phyloP scores from a whole-genome alignment of 148 eudicot species.

The Diospyros kaki region DNA sequence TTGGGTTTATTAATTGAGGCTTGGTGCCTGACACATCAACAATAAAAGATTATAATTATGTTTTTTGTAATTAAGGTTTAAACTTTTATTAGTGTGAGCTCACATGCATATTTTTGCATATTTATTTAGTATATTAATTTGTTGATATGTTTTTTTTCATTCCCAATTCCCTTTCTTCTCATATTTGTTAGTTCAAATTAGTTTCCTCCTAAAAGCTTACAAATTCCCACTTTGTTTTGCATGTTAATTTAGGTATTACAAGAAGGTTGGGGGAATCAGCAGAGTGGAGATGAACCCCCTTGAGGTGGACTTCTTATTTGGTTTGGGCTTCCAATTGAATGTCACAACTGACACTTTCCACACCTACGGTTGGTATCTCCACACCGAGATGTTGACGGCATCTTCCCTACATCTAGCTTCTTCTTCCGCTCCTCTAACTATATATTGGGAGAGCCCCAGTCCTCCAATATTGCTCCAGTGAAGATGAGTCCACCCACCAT shows the following conservation, averaged over 20 bases:
- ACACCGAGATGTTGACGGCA: constrained; percentile 28
- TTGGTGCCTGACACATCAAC: too few relatives aligned
- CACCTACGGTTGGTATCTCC: constrained; percentile 35
- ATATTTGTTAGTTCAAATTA: not conserved
- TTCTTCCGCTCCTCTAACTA: too few relatives aligned
- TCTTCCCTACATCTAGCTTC: too few relatives aligned
- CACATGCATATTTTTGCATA: too few relatives aligned
- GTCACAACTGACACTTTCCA: constrained; percentile 40
- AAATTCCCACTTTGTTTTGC: not conserved
- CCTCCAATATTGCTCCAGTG: constrained; percentile 20
- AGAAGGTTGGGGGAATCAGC: constrained; percentile 52
- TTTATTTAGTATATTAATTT: too few relatives aligned
- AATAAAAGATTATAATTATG: too few relatives aligned
- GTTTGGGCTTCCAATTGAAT: constrained; percentile 39
- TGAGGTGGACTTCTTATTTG: constrained; percentile 48
- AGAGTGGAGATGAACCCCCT: constrained; percentile 43
- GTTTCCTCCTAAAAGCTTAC: not conserved
- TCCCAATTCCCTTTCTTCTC: too few relatives aligned
- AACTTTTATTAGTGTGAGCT: too few relatives aligned
- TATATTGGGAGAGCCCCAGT: not conserved
- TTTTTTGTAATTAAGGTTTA: too few relatives aligned
- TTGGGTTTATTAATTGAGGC: too few relatives aligned
- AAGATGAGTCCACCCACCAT: constrained; percentile 26
- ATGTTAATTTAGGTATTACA: constrained; percentile 34
- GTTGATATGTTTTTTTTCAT: too few relatives aligned